These are phyloP conservation scores for Waltergamsia citrina DNA, from an alignment of 2,329 filamentous ascomycete species.

Conservation along the genomic window DNA sequence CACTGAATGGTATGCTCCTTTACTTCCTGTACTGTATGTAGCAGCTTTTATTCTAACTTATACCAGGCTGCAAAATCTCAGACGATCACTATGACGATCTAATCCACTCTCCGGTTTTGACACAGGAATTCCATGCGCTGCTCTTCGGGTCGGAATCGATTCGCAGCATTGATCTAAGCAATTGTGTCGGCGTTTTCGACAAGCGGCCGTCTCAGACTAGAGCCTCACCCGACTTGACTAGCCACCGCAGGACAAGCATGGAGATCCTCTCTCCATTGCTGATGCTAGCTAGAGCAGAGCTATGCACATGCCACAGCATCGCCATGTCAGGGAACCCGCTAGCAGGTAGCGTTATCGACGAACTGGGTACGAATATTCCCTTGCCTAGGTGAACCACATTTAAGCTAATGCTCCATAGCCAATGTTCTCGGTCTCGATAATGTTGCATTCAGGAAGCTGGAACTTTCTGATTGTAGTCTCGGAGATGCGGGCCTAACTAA, in stretches of 20 bases:
- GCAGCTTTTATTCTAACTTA: background rate
- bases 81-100: slow-evolving; percentile 38
- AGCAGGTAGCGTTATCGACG: slow-evolving; percentile 34
- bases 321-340: slow-evolving; percentile 40
- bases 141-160: slow-evolving; percentile 46
- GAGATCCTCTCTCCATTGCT: slow-evolving; percentile 40
- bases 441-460: slow-evolving; percentile 34
- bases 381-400: background rate
- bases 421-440: slow-evolving; percentile 21
- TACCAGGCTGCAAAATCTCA: slow-evolving; percentile 33
- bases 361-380: slow-evolving; percentile 37
- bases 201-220: background rate
- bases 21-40: slow-evolving; percentile 5
- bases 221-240: slow-evolving; percentile 8
- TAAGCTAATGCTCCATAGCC: slow-evolving; percentile 8
- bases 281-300: slow-evolving; percentile 35
- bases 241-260: slow-evolving; percentile 15
- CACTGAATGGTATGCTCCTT: slow-evolving; percentile 33
- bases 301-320: slow-evolving; percentile 40
- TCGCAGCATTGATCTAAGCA: slow-evolving; percentile 42
- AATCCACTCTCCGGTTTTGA: slow-evolving; percentile 38
- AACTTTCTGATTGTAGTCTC: slow-evolving; percentile 41
- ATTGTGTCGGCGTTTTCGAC: slow-evolving; percentile 22
- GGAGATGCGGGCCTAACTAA: slow-evolving; percentile 36
- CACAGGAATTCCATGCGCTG: slow-evolving; percentile 47